Conservation (phyloP, 345 rosid species). For the Eucalyptus urophylla region DNA sequence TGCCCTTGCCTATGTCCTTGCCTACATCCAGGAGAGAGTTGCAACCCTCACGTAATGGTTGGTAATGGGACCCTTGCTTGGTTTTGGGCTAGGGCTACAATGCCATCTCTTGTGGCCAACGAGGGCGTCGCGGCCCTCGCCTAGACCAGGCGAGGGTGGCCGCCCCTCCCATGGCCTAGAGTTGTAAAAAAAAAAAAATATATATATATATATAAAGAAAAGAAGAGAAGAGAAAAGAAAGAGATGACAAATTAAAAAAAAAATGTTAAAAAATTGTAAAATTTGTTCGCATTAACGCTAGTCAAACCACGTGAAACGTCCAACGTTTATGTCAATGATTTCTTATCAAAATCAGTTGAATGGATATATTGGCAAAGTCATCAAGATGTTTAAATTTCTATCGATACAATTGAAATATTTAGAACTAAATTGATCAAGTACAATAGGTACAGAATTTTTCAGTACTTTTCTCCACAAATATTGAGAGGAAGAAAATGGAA, state of each 20-base stretch:
- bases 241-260: too few relatives aligned
- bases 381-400: background rate
- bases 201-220: too few relatives aligned
- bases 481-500: background rate
- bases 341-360: too few relatives aligned
- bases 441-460: accelerated
- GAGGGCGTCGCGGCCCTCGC: accelerated
- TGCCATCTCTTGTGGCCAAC: background rate
- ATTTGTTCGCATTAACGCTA: too few relatives aligned
- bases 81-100: background rate
- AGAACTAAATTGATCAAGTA: too few relatives aligned
- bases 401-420: too few relatives aligned
- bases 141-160: background rate
- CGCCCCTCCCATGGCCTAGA: background rate
- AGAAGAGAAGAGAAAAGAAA: too few relatives aligned
- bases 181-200: too few relatives aligned
- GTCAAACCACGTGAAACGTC: too few relatives aligned
- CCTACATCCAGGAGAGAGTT: background rate
- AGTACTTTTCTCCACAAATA: background rate
- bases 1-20: background rate
- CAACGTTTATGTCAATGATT: too few relatives aligned
- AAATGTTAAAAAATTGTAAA: too few relatives aligned
- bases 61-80: background rate
- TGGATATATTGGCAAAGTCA: background rate
- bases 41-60: background rate